phyloP scores from a whole-genome alignment of 345 rosid species.

The Hypericum perforatum region DNA sequence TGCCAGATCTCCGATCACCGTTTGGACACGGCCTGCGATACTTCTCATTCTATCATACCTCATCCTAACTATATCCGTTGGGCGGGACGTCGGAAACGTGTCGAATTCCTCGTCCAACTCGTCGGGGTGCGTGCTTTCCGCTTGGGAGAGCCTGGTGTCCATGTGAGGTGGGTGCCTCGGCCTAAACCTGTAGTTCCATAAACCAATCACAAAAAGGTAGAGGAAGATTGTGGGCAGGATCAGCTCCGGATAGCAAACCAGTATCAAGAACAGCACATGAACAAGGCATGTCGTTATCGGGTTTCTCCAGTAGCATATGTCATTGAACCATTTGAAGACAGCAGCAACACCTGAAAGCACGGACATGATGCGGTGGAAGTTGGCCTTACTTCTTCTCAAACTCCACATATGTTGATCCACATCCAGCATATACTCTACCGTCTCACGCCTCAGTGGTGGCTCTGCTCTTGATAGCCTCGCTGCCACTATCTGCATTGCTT shows the following conservation, averaged over 20 bases:
- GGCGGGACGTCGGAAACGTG: slow-evolving; percentile 12
- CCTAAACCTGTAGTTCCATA: slow-evolving; percentile 27
- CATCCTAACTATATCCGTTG: slow-evolving; percentile 19
- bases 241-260: slow-evolving; percentile 25
- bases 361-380: slow-evolving; percentile 21
- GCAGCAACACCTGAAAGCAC: slow-evolving; percentile 15
- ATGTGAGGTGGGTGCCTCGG: slow-evolving; percentile 25
- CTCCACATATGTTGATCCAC: slow-evolving; percentile 23
- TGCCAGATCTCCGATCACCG: slow-evolving; percentile 24
- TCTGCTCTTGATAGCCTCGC: slow-evolving; percentile 21
- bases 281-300: slow-evolving; percentile 23
- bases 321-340: slow-evolving; percentile 20
- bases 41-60: slow-evolving; percentile 25
- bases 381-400: slow-evolving; percentile 26
- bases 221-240: slow-evolving; percentile 23
- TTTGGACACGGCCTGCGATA: slow-evolving; percentile 23
- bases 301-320: slow-evolving; percentile 26
- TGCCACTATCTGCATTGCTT: slow-evolving; percentile 24
- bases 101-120: slow-evolving; percentile 29
- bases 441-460: slow-evolving; percentile 23
- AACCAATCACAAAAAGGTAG: slow-evolving; percentile 21
- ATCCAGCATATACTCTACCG: slow-evolving; percentile 25
- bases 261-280: slow-evolving; percentile 22
- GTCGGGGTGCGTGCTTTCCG: slow-evolving; percentile 16
- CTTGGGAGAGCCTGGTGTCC: slow-evolving; percentile 19